These are phyloP conservation scores for Fraxinus ornus DNA, from an alignment of 305 asterid genomes.

Conservation along the genomic window DNA sequence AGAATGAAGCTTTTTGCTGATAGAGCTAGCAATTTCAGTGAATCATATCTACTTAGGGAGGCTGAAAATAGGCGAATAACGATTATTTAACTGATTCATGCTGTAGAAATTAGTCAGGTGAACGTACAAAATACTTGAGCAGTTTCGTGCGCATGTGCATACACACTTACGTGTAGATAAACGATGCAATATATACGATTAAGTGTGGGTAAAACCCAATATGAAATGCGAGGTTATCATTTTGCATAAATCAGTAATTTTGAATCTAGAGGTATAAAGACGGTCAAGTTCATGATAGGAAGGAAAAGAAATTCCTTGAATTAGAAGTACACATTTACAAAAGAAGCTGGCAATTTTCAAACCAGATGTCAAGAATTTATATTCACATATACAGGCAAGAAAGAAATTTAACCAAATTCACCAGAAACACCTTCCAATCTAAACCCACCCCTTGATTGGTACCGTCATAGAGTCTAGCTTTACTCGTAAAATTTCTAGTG, in stretches of 20 bases:
- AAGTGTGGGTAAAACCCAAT: not conserved
- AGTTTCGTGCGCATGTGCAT: too few species aligned
- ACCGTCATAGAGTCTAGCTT: conserved; percentile 14
- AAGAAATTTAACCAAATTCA: conserved; percentile 25
- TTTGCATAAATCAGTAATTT: not conserved
- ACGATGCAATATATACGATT: not conserved
- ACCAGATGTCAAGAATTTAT: conserved; percentile 16
- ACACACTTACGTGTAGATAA: not conserved
- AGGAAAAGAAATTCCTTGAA: not conserved
- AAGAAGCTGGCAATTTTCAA: conserved; percentile 3
- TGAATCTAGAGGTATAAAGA: not conserved
- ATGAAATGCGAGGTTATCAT: not conserved
- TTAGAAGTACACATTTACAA: not conserved
- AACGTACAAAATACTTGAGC: not conserved
- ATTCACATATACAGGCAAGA: conserved; percentile 31
- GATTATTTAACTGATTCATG: not conserved
- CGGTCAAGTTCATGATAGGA: not conserved
- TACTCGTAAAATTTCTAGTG: conserved; percentile 11
- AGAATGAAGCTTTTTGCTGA: not conserved
- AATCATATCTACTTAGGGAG: not conserved
- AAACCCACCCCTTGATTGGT: conserved; percentile 13
- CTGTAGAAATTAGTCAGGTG: not conserved
- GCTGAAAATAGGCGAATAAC: not conserved
- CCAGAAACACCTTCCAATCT: conserved; percentile 32
- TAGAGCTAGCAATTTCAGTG: not conserved